Conservation (phyloP, 768 basidiomycete species). For the Rhizopogon vinicolor region DNA sequence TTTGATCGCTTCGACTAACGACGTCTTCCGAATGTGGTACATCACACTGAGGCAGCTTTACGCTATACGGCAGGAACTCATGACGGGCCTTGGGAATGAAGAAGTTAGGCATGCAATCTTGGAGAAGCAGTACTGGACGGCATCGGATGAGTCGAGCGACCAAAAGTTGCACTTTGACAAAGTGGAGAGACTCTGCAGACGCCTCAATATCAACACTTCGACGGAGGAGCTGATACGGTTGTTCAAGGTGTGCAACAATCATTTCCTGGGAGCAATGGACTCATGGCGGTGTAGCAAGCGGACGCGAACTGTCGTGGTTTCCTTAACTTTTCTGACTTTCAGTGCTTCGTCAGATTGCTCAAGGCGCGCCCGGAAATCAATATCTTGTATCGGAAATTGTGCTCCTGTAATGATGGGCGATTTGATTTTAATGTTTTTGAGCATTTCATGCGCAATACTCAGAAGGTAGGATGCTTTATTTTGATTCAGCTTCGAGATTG, state of each 20-base stretch:
- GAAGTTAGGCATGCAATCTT: slow-evolving; percentile 66
- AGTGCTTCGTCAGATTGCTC: slow-evolving; percentile 74
- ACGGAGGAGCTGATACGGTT: slow-evolving; percentile 47
- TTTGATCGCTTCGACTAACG: slow-evolving; percentile 64
- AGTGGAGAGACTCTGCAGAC: slow-evolving; percentile 63
- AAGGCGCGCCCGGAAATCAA: slow-evolving; percentile 85
- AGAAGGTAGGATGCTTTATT: slow-evolving; percentile 36
- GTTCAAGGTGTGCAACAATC: slow-evolving; percentile 45
- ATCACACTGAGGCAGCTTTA: slow-evolving; percentile 59
- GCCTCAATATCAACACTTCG: slow-evolving; percentile 62
- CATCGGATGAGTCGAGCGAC: slow-evolving; percentile 57
- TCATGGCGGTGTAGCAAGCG: slow-evolving; percentile 43
- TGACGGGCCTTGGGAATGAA: slow-evolving; percentile 59
- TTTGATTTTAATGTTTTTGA: slow-evolving; percentile 39
- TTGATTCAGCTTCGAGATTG: slow-evolving; percentile 3
- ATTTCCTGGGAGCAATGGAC: neutral
- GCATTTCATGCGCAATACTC: slow-evolving; percentile 45
- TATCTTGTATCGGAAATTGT: slow-evolving; percentile 47
- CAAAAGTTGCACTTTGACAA: slow-evolving; percentile 66
- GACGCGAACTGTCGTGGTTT: slow-evolving; percentile 51
- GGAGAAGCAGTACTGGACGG: slow-evolving; percentile 83
- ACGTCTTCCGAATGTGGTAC: slow-evolving; percentile 63
- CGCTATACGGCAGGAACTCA: slow-evolving; percentile 62
- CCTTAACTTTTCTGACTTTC: slow-evolving; percentile 78
- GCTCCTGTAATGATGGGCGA: slow-evolving; percentile 24